A percentile compares a stretch with the other conserved stretches of the same genome.
Evolutionary conservation across 192 early-diverging fungal species (phyloP).

Genomic region (Rhizoclosmatium globosum): DNA sequence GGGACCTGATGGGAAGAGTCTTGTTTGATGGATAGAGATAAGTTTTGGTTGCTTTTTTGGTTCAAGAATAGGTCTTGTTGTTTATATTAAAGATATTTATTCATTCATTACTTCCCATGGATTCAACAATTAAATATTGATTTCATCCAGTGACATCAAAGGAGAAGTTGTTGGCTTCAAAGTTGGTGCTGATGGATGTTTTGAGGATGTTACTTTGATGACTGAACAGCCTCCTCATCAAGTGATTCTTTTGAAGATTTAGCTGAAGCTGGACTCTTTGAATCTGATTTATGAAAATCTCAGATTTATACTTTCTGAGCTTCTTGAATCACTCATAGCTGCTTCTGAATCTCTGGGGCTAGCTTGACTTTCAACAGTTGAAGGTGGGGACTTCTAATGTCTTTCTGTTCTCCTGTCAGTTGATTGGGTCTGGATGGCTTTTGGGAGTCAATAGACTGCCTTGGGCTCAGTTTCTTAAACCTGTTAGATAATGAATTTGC

Average conservation of each 20-base stretch:
- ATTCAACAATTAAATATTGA: neutral
- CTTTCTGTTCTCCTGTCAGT: neutral
- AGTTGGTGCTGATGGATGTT: neutral
- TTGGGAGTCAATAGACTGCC: neutral
- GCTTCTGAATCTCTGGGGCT: neutral
- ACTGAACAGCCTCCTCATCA: neutral
- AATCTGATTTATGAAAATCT: neutral
- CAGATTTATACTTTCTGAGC: neutral
- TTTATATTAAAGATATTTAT: neutral
- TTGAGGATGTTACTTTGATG: neutral
- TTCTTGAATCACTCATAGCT: neutral
- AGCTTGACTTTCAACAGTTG: neutral
- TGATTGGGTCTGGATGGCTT: neutral
- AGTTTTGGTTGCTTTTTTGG: constrained; percentile 72
- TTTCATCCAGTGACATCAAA: neutral
- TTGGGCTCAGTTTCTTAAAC: neutral
- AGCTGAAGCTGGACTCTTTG: neutral
- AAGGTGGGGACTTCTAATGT: neutral
- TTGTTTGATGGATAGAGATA: constrained; percentile 78
- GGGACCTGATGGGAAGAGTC: constrained; percentile 74
- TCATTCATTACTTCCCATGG: neutral
- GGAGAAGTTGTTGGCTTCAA: neutral
- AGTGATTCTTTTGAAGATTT: neutral
- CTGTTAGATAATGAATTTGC: neutral
- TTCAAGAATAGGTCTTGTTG: constrained; percentile 40